These are phyloP conservation scores for Piromyces sp. DNA, from an alignment of 192 early-diverging fungal species.

Conservation along the genomic window DNA sequence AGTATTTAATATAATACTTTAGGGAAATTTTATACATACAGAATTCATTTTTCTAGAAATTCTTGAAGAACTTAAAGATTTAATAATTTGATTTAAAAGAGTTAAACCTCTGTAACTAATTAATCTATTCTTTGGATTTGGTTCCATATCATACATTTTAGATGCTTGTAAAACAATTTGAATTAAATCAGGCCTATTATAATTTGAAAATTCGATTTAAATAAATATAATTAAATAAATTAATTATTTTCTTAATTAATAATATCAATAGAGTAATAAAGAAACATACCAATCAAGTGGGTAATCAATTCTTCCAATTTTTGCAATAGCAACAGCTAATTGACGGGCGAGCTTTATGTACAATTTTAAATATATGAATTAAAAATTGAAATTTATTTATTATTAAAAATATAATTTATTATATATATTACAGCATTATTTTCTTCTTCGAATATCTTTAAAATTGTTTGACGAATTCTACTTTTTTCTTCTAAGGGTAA, in stretches of 20 bases:
- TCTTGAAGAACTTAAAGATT: background rate
- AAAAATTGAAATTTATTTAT: no score
- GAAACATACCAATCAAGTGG: slow-evolving; percentile 60
- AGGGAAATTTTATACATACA: background rate
- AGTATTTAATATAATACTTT: no score
- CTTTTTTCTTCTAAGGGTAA: background rate
- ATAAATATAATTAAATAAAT: no score
- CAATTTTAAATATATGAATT: background rate
- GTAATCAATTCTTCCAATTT: slow-evolving; percentile 73
- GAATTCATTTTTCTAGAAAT: background rate
- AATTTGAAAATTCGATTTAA: background rate
- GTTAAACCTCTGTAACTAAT: background rate
- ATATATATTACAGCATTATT: background rate
- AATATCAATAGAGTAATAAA: no score
- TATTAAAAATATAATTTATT: no score
- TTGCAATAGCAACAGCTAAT: slow-evolving; percentile 56
- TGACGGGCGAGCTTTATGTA: slow-evolving; percentile 42
- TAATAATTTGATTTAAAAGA: background rate
- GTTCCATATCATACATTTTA: background rate
- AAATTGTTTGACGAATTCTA: background rate
- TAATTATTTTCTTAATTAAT: no score
- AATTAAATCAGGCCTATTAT: background rate
- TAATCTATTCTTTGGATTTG: background rate
- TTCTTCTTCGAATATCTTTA: slow-evolving; percentile 12
- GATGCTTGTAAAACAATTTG: background rate